Conservation (phyloP, 306 rosid genomes). For the Prunus mume region DNA sequence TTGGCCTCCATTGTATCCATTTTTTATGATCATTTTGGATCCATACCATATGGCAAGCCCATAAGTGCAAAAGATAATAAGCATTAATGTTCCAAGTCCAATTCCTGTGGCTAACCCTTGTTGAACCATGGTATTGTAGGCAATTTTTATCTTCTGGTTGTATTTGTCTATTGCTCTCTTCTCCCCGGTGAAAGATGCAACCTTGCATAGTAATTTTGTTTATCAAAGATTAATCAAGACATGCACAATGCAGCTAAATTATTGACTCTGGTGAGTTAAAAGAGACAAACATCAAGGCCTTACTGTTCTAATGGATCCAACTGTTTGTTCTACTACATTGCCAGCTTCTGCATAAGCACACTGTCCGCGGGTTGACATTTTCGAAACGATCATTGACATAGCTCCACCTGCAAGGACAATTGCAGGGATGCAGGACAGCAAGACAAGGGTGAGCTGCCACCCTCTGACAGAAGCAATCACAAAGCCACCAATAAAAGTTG, state of each 20-base stretch:
- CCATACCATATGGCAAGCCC: slow-evolving; percentile 92
- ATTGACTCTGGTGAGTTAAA: background rate
- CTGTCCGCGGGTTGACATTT: slow-evolving; percentile 77
- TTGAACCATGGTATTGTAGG: slow-evolving; percentile 45
- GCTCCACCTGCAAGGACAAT: slow-evolving; percentile 49
- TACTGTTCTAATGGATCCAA: slow-evolving; percentile 87
- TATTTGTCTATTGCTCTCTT: slow-evolving; percentile 64
- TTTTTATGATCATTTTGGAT: slow-evolving; percentile 58
- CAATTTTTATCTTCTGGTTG: slow-evolving; percentile 54
- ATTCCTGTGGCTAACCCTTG: slow-evolving; percentile 71
- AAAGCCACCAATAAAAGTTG: slow-evolving; percentile 78
- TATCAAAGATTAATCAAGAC: background rate
- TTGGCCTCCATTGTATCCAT: slow-evolving; percentile 70
- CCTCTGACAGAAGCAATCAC: slow-evolving; percentile 60
- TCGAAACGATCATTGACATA: slow-evolving; percentile 38
- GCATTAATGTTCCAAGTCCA: slow-evolving; percentile 51
- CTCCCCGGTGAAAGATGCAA: slow-evolving; percentile 90
- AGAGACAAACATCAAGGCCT: background rate
- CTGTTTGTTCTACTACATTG: slow-evolving; percentile 74
- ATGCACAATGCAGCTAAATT: background rate
- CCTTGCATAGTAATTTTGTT: slow-evolving; percentile 23
- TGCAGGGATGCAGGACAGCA: slow-evolving; percentile 60
- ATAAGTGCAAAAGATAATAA: slow-evolving; percentile 57
- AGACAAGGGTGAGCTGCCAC: slow-evolving; percentile 63
- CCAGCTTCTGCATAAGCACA: slow-evolving; percentile 89